Conservation (phyloP, 306 rosid species). For the Castanospermum australe region DNA sequence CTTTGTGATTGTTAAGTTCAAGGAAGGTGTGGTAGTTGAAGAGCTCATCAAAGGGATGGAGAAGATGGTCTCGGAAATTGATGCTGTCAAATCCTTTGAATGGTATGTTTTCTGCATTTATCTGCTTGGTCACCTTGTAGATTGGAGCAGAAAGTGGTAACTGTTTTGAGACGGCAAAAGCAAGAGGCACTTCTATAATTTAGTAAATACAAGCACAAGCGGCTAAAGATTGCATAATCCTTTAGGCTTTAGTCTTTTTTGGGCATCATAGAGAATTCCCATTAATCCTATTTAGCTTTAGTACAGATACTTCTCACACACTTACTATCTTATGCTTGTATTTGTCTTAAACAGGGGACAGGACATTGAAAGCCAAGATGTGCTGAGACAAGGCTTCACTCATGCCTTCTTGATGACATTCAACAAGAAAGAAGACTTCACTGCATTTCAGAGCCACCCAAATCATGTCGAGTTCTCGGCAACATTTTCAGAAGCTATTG, state of each 20-base stretch:
- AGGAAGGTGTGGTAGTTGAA: conserved; percentile 67
- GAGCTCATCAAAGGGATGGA: conserved; percentile 71
- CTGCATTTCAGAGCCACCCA: conserved; percentile 68
- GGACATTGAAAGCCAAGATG: conserved; percentile 74
- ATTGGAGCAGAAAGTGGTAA: background rate
- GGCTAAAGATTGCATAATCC: background rate
- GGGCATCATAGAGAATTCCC: background rate
- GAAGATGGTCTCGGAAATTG: conserved; percentile 71
- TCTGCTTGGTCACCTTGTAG: background rate
- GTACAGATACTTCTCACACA: background rate
- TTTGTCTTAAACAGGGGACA: conserved; percentile 59
- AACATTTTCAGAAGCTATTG: conserved; percentile 73
- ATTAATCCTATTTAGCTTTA: background rate
- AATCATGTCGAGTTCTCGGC: conserved; percentile 77
- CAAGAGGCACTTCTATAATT: background rate
- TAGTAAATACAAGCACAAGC: background rate
- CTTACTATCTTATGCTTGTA: background rate
- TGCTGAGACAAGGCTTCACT: conserved; percentile 84
- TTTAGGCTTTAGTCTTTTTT: background rate
- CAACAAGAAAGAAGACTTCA: conserved; percentile 68
- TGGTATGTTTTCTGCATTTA: conserved; percentile 45
- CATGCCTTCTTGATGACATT: conserved; percentile 89
- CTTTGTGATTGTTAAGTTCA: conserved; percentile 82
- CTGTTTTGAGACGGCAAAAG: background rate
- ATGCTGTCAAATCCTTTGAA: conserved; percentile 75